Base-by-base conservation (phyloP, 2,329 filamentous ascomycete genomes). In the Hypoxylon sp. region DNA sequence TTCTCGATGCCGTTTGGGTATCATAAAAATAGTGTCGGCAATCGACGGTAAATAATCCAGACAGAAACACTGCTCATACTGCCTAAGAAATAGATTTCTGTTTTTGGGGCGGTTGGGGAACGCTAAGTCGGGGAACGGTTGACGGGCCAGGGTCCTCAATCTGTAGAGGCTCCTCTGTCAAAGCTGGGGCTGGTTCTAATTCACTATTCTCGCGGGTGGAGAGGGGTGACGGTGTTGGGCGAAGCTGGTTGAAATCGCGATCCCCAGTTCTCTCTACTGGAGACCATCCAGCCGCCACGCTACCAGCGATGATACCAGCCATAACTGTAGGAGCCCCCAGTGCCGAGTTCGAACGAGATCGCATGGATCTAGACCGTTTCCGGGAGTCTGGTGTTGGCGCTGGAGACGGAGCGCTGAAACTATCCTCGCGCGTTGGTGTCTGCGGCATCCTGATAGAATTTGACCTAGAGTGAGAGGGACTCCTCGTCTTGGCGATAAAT, bases 221-320 rank as follows among this genome's bases (percentile, higher is more conserved):
- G 17, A 69, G 59, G 11, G 65, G 67, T 16, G 67, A 67, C 9
- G 67, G 65, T 8, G 64, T 55, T 19, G 68, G 62, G 9, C 67
- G 67, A 29, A 66, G 69, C 43, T 69, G 66, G 12, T 62, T 64
- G 44, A 73, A 73, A 40, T 73, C 71, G 19, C 69, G 64, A 4
- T 67, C 63, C 40, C 70, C 72, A 12, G 62, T 66, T 37, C 69
- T 73, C 52, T 86, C 85, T 45, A 85, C 80, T 1, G 89, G 89
- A 36, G 87, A 89, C 88, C 88, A 92, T 20, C 86, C 87, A 9
- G 85, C 88, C 23, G 84, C 88, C 23, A 92, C 82, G 64, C 86
- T 87, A 31, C 88, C 89, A 6, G 88, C 89, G 38, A 92, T 83
- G 50, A 92, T 87, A 54, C 89, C 89, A n/a, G 89, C 87, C 89